Evolutionary conservation across 2,329 filamentous ascomycete genomes (phyloP).

Genomic region (Fusarium verrucosum): DNA sequence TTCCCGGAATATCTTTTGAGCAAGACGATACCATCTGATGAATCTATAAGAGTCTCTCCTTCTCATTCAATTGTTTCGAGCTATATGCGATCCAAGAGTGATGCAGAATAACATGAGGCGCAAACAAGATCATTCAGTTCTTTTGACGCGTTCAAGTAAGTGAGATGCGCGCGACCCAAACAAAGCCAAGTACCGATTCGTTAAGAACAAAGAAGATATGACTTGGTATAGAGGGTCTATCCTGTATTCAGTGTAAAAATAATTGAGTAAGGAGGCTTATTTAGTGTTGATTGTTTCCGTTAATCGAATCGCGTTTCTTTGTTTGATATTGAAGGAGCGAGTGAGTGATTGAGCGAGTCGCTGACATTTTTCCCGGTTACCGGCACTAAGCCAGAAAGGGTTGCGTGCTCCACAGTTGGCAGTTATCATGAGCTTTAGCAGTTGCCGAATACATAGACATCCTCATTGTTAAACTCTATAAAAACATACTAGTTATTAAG

Average conservation of each 20-base stretch:
- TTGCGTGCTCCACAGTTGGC: background rate
- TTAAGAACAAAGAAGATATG: background rate
- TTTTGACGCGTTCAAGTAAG: constrained; percentile 1
- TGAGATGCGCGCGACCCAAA: background rate
- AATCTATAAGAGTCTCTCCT: background rate
- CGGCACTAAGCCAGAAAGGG: background rate
- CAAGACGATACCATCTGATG: background rate
- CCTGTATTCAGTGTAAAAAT: too few species aligned
- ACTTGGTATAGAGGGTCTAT: background rate
- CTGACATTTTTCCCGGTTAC: background rate
- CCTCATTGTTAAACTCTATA: too few species aligned
- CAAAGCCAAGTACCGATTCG: background rate
- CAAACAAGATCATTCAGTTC: background rate
- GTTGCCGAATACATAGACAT: too few species aligned
- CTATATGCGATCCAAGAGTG: background rate
- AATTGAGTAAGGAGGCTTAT: background rate
- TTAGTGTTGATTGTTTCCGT: background rate
- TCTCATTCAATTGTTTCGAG: background rate
- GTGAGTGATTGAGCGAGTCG: background rate
- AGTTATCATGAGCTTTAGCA: too few species aligned
- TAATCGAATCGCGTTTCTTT: constrained; percentile 3
- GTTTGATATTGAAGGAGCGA: background rate
- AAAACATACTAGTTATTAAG: too few species aligned
- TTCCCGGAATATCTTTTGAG: background rate
- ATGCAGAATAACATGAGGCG: background rate